These are phyloP conservation scores for Pyrenochaeta sp. DNA, from an alignment of 2,329 filamentous ascomycete genomes.

Conservation along the genomic window DNA sequence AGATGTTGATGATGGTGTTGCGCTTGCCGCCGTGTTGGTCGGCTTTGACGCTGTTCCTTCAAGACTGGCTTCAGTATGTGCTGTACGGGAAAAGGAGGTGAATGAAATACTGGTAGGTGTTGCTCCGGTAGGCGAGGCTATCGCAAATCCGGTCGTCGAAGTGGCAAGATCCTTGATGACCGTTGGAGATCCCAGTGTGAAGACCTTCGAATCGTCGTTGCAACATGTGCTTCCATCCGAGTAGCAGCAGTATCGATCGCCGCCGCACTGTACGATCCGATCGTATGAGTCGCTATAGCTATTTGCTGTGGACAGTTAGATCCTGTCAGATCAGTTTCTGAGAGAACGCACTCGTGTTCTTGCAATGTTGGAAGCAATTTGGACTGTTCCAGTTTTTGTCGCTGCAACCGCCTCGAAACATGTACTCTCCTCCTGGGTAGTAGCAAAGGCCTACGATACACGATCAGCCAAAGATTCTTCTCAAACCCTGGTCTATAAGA, in stretches of 20 bases:
- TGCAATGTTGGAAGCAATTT: conserved; percentile 22
- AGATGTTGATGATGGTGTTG: neutral
- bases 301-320: conserved; percentile 1
- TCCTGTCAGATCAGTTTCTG: neutral
- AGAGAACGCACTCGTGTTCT: conserved; percentile 9
- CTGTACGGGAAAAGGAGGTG: neutral
- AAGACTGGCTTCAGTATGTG: neutral
- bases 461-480: neutral
- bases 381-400: conserved; percentile 18
- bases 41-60: neutral
- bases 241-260: conserved; percentile 18
- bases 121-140: neutral
- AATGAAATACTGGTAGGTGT: conserved; percentile 3
- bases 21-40: neutral
- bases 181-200: conserved; percentile 10
- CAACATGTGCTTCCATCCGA: conserved; percentile 21
- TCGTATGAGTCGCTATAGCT: conserved; percentile 10
- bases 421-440: conserved; percentile 7
- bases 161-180: conserved; percentile 18
- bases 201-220: conserved; percentile 23
- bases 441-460: neutral
- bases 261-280: conserved; percentile 16
- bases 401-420: conserved; percentile 17
- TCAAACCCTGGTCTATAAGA: neutral
- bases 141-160: conserved; percentile 8